Evolutionary conservation across 345 rosid genomes (phyloP), one percentile per base, ranked within the genome.

Genomic region (Durio zibethinus): DNA sequence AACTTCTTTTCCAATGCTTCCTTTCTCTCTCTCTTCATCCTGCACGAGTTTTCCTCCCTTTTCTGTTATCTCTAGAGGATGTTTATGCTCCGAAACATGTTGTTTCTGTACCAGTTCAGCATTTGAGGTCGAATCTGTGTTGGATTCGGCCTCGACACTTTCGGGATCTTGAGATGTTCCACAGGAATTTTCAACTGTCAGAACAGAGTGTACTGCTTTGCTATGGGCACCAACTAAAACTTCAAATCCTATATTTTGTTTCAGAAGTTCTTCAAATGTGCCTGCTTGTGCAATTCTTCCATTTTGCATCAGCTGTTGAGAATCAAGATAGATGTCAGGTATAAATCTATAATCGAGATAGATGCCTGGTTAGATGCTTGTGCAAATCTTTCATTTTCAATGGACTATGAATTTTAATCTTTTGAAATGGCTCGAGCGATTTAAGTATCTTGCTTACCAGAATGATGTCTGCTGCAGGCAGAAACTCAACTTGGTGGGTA

Each of bases 401-500:
- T n/a, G n/a, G n/a, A n/a, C n/a, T n/a, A n/a, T n/a, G n/a, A n/a
- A n/a, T n/a, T n/a, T n/a, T n/a, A n/a, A n/a, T n/a, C n/a, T n/a
- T n/a, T n/a, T n/a, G n/a, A n/a, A n/a, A n/a, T n/a, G n/a, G n/a
- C n/a, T n/a, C n/a, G n/a, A n/a, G n/a, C 43, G 57, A 53, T 62
- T 79, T 38, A 18, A 35, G 67, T 21, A 68, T 73, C 15, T 53
- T 48, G 56, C 88, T 82, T 90, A 94, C 98, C 92, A 94, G 82
- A 84, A 94, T 94, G 76, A 90, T 82, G 85, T 94, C 98, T 72
- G 98, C 97, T 7, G 93, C 94, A 25, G 97, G 97, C 77, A 94
- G 97, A 87, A 92, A 92, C 88, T 94, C 98, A 10, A 94, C 97
- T 91, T 94, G 98, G 87, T 94, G 98, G 23, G 98, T 92, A 48